A percentile compares a stretch with the other conserved stretches of the same genome.
These are phyloP conservation scores for Barnettozyma populi DNA, from an alignment of 805 yeast genomes.

Conservation along the genomic window DNA sequence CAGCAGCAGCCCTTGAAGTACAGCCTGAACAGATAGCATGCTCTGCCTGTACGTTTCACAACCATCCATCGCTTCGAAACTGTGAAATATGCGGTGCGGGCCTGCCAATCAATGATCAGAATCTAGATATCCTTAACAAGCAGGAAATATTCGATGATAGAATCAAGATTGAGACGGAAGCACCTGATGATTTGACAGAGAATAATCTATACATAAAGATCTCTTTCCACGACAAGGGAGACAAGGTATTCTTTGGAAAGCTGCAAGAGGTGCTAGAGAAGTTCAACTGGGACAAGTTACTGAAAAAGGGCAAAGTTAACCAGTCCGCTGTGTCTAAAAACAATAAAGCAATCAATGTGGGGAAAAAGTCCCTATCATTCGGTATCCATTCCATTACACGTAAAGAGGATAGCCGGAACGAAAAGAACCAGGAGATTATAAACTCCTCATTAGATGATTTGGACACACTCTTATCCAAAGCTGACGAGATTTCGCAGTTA, in stretches of 20 bases:
- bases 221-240: conserved; percentile 75
- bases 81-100: conserved; percentile 88
- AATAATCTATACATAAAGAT: conserved; percentile 43
- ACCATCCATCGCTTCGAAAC: conserved; percentile 68
- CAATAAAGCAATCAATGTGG: background rate
- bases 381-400: conserved; percentile 73
- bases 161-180: conserved; percentile 27
- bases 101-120: conserved; percentile 29
- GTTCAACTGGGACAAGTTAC: conserved; percentile 41
- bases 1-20: background rate
- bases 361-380: conserved; percentile 27
- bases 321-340: conserved; percentile 10
- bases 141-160: conserved; percentile 29
- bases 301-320: conserved; percentile 30
- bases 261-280: conserved; percentile 41
- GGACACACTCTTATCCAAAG: conserved; percentile 70
- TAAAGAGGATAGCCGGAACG: conserved; percentile 46
- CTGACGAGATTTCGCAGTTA: conserved; percentile 61
- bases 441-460: conserved; percentile 70
- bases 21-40: conserved; percentile 29
- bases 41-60: conserved; percentile 68
- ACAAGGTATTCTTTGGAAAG: conserved; percentile 44
- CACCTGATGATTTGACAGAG: conserved; percentile 25
- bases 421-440: conserved; percentile 55
- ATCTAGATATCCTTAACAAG: conserved; percentile 14